These are phyloP conservation scores for Bruguiera parviflora DNA, from an alignment of 345 rosid species.

Conservation along the genomic window DNA sequence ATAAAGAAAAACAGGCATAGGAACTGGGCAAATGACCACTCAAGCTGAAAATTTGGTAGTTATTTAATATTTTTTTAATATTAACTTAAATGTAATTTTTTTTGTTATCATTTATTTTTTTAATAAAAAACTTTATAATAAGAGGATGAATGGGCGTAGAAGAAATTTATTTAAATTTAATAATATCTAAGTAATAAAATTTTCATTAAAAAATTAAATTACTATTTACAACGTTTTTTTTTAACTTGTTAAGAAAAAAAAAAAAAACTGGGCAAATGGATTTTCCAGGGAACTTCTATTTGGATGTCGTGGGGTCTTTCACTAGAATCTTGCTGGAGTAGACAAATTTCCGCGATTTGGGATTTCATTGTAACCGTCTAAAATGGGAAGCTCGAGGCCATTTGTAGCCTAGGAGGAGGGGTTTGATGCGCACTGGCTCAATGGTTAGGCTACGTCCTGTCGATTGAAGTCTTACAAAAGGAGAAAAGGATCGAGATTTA, in stretches of 20 bases:
- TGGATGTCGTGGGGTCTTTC: background rate
- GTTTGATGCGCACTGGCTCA: background rate
- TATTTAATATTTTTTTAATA: too few relatives aligned
- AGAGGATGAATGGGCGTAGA: too few relatives aligned
- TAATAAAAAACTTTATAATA: too few relatives aligned
- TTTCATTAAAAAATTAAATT: too few relatives aligned
- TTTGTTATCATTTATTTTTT: too few relatives aligned
- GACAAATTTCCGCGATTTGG: slow-evolving; percentile 34
- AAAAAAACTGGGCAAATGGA: slow-evolving; percentile 5
- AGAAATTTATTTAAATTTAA: too few relatives aligned
- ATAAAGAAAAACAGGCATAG: background rate
- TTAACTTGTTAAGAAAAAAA: too few relatives aligned
- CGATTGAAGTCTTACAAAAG: background rate
- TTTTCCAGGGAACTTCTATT: background rate
- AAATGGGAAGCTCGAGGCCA: slow-evolving; percentile 4
- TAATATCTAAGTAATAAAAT: too few relatives aligned
- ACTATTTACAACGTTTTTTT: too few relatives aligned
- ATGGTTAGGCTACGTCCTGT: background rate
- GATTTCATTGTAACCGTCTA: slow-evolving; percentile 28
- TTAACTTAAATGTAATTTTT: too few relatives aligned
- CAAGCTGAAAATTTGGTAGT: too few relatives aligned
- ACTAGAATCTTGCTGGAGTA: slow-evolving; percentile 16
- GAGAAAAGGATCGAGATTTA: background rate
- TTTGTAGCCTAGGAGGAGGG: background rate
- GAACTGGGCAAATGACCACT: too few relatives aligned